Percentiles rank a stretch among this genome's conserved stretches.
These are phyloP conservation scores for Rhizophagus clarus DNA, from an alignment of 192 early-diverging fungal species.

Conservation along the genomic window DNA sequence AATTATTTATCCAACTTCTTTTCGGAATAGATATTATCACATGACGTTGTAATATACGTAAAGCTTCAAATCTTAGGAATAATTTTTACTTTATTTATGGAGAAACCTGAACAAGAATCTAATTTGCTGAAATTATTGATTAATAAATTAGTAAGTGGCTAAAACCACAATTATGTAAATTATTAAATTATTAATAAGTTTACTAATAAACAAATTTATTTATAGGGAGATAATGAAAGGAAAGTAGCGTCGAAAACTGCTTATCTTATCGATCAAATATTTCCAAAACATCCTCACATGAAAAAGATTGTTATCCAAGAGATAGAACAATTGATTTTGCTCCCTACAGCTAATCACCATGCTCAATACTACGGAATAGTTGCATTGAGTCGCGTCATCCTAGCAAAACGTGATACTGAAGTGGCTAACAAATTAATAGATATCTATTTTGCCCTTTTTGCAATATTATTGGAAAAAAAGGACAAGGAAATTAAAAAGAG, in stretches of 20 bases:
- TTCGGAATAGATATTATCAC: constrained; percentile 62
- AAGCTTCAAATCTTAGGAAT: constrained; percentile 78
- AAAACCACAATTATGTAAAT: not conserved
- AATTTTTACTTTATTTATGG: constrained; percentile 74
- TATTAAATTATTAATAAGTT: not conserved
- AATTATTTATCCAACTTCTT: too few species aligned
- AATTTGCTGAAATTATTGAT: constrained; percentile 89
- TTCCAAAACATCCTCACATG: constrained; percentile 81
- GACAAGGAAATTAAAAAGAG: constrained; percentile 44
- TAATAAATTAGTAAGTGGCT: constrained; percentile 73
- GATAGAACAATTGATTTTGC: constrained; percentile 84
- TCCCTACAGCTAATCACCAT: constrained; percentile 69
- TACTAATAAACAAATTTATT: not conserved
- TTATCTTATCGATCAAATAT: constrained; percentile 75
- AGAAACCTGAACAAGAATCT: constrained; percentile 96
- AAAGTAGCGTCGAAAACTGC: constrained; percentile 85
- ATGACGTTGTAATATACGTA: constrained; percentile 85
- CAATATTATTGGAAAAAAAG: constrained; percentile 66
- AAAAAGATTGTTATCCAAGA: constrained; percentile 85
- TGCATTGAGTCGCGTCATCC: constrained; percentile 89
- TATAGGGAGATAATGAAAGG: constrained; percentile 81
- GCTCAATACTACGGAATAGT: constrained; percentile 92
- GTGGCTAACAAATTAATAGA: constrained; percentile 85
- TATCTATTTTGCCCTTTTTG: constrained; percentile 91
- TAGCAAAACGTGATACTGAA: constrained; percentile 70